Evolutionary conservation across 495 filamentous ascomycete species (phyloP), one percentile per base, ranked within the genome.

Genomic region (Monascus purpureus): DNA sequence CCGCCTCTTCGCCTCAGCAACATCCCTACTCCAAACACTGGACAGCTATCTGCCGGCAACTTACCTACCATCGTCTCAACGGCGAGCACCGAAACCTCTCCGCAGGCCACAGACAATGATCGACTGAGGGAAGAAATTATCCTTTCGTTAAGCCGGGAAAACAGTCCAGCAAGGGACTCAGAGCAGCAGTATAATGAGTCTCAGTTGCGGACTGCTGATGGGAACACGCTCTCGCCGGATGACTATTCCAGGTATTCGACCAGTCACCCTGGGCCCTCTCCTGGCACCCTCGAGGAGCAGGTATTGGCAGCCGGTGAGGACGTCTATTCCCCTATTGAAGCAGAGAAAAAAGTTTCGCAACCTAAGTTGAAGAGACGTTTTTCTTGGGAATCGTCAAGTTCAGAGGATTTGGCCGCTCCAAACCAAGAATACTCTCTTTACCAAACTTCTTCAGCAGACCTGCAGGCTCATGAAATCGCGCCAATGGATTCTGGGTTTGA

Each of bases 121-220:
- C 67, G 73, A 31, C 53, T 92, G 30, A 60, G 77, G 17, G 77
- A 84, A 39, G 85, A 93, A 41, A 92, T 92, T 20, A 80, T 86
- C 16, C 72, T 70, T 22, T 80, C 73, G n/a, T 53, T 90, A 8
- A 84, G 68, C 41, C 67, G 73, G 7, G 49, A 63, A 30, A 48
- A 48, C 31, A 51, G 43, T 1, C 49, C 51, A 4, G 54, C 58
- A 3, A 63, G 6, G 50, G 53, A 17, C 53, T 44, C 45, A n/a
- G n/a, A n/a, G n/a, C n/a, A n/a, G n/a, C n/a, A n/a, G n/a, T n/a
- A n/a, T n/a, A n/a, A n/a, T n/a, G n/a, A n/a, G n/a, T n/a, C n/a
- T n/a, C n/a, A n/a, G n/a, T n/a, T n/a, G n/a, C n/a, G n/a, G n/a
- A n/a, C n/a, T n/a, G n/a, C n/a, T n/a, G n/a, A n/a, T n/a, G n/a